phyloP scores from a whole-genome alignment of 2,329 filamentous ascomycete species.

The Phialophora expanda region DNA sequence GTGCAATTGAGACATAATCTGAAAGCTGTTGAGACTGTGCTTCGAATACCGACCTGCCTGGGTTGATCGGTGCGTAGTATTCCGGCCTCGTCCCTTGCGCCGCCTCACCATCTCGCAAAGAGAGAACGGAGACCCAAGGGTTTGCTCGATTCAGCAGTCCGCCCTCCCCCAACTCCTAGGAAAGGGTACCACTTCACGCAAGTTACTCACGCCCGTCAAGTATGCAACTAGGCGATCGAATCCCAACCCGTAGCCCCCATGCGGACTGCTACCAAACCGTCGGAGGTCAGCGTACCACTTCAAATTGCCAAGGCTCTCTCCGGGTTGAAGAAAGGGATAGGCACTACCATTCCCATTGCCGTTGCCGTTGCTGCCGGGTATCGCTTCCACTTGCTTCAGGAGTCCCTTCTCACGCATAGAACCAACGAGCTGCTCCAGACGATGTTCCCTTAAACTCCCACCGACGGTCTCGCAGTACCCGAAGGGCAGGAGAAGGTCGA shows the following conservation, averaged over 20 bases:
- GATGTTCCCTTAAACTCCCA: conserved; percentile 86
- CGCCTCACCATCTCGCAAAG: background rate
- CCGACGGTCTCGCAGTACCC: conserved; percentile 86
- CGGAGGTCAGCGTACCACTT: conserved; percentile 89
- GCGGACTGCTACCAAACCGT: conserved; percentile 87
- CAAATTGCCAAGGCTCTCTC: conserved; percentile 58
- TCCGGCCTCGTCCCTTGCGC: background rate
- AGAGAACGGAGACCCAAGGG: background rate
- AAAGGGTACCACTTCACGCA: conserved; percentile 85
- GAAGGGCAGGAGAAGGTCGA: conserved; percentile 79
- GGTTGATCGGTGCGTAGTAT: background rate
- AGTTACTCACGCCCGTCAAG: conserved; percentile 77
- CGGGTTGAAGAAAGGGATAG: conserved; percentile 47
- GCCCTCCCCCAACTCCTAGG: conserved; percentile 69
- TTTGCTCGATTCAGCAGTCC: conserved; percentile 49
- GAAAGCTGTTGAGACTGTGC: background rate
- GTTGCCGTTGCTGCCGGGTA: conserved; percentile 8
- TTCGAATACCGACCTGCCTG: background rate
- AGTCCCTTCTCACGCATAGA: conserved; percentile 75
- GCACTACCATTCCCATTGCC: conserved; percentile 16
- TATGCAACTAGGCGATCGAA: conserved; percentile 88
- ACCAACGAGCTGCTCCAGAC: conserved; percentile 67
- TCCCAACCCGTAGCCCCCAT: conserved; percentile 88
- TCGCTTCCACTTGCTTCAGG: conserved; percentile 43
- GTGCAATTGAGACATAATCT: background rate